Conservation (phyloP, 179 eudicot genomes). For the Beta lomatogona region DNA sequence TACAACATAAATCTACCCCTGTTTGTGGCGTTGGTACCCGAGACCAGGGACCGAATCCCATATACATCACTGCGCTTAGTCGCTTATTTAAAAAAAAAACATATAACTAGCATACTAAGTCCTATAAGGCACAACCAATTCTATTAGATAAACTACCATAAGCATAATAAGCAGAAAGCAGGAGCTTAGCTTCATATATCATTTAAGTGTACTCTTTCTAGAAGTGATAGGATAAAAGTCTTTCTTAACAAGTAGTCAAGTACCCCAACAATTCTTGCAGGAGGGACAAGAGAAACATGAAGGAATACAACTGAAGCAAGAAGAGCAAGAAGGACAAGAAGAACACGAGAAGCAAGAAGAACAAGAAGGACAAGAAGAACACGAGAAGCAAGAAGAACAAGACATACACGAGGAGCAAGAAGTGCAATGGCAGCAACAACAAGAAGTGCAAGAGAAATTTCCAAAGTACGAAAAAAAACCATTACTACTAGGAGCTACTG, state of each 20-base stretch:
- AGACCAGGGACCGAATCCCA: no score
- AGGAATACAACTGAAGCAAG: background rate
- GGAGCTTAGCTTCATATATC: background rate
- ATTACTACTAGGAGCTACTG: background rate
- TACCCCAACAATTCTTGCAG: constrained; percentile 1
- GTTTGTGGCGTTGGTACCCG: no score
- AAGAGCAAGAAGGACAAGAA: constrained; percentile 8
- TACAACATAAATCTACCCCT: no score
- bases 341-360: background rate
- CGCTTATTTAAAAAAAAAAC: no score
- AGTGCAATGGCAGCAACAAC: background rate
- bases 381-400: background rate
- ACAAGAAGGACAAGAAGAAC: background rate
- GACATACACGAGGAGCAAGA: constrained; percentile 9
- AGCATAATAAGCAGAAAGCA: background rate
- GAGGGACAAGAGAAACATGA: constrained; percentile 10
- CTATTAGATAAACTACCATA: background rate
- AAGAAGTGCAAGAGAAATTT: background rate
- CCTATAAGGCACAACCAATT: no score
- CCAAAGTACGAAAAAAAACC: constrained; percentile 1
- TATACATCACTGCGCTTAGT: no score
- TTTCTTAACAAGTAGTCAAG: constrained; percentile 11
- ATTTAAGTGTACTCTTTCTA: background rate
- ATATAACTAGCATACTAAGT: no score
- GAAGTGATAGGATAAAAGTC: background rate